These are phyloP conservation scores for Mycosphaerelloides madeirae DNA, from an alignment of 2,329 filamentous ascomycete genomes.

Conservation along the genomic window DNA sequence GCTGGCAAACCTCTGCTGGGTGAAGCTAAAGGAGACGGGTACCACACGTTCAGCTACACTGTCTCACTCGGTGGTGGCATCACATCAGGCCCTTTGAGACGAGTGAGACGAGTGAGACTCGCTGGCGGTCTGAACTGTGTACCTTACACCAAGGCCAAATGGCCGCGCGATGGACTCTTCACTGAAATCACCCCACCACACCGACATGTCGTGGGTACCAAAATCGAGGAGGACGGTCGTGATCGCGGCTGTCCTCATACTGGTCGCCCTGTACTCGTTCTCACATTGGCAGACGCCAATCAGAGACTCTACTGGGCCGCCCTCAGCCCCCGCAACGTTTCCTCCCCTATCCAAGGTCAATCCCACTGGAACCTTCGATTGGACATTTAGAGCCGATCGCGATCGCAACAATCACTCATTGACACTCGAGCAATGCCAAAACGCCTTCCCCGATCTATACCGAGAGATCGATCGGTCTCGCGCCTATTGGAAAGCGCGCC, in stretches of 20 bases:
- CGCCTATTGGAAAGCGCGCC: conserved; percentile 21
- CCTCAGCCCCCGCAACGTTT: neutral
- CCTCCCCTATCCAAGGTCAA: conserved; percentile 1
- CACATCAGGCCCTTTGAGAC: too few relatives aligned
- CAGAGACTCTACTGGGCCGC: neutral
- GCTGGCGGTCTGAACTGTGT: too few relatives aligned
- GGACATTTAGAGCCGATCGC: conserved; percentile 16
- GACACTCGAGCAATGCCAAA: conserved; percentile 27
- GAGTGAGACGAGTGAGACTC: too few relatives aligned
- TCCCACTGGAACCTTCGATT: conserved; percentile 4
- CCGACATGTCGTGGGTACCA: conserved; percentile 14
- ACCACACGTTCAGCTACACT: too few relatives aligned
- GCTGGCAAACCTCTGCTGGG: too few relatives aligned
- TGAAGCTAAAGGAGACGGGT: too few relatives aligned
- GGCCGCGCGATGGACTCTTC: conserved; percentile 6
- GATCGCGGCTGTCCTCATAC: conserved; percentile 7
- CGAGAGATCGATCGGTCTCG: conserved; percentile 30
- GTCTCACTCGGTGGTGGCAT: too few relatives aligned
- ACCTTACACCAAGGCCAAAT: neutral
- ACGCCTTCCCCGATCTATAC: conserved; percentile 32
- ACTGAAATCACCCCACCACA: conserved; percentile 7
- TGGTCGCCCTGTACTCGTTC: conserved; percentile 5
- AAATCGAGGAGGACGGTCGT: conserved; percentile 11
- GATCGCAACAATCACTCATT: conserved; percentile 31
- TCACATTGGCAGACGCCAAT: conserved; percentile 1